These are phyloP conservation scores for Terana coerulea DNA, from an alignment of 768 basidiomycete genomes.

Conservation along the genomic window DNA sequence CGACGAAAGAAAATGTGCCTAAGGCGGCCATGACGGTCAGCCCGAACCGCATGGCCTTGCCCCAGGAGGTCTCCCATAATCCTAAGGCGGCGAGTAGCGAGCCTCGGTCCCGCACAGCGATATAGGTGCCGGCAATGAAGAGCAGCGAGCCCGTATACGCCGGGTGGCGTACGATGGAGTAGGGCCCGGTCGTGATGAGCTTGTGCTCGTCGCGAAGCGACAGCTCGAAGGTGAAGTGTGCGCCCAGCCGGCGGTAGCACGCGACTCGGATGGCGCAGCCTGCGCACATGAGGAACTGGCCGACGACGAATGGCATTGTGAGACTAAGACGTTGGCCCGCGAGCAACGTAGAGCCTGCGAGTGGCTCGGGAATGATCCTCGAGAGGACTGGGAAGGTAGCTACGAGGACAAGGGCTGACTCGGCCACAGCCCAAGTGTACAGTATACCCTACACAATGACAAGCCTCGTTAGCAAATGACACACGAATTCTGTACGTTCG, in stretches of 20 bases:
- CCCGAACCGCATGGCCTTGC: background rate
- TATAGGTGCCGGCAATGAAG: conserved; percentile 4
- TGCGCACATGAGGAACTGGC: conserved; percentile 13
- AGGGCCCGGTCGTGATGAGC: conserved; percentile 19
- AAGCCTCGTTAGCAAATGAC: no score
- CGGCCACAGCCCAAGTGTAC: no score
- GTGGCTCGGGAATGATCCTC: no score
- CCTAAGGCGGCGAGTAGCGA: background rate
- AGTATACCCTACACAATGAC: no score
- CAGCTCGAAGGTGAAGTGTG: conserved; percentile 20
- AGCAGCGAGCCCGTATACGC: conserved; percentile 16
- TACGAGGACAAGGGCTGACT: no score
- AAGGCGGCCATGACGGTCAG: background rate
- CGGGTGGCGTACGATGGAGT: conserved; percentile 20
- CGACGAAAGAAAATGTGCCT: background rate
- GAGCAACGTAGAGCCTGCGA: no score
- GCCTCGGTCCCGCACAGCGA: background rate
- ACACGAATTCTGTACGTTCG: no score
- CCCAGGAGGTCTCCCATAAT: background rate
- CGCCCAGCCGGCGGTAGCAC: conserved; percentile 20
- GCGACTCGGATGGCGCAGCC: conserved; percentile 22
- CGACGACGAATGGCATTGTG: conserved; percentile 5
- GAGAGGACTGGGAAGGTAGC: no score
- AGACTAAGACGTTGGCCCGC: no score
- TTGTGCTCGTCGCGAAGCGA: conserved; percentile 10